phyloP scores from a whole-genome alignment of 2,329 filamentous ascomycete species.

The Westerdykella aurantiaca region DNA sequence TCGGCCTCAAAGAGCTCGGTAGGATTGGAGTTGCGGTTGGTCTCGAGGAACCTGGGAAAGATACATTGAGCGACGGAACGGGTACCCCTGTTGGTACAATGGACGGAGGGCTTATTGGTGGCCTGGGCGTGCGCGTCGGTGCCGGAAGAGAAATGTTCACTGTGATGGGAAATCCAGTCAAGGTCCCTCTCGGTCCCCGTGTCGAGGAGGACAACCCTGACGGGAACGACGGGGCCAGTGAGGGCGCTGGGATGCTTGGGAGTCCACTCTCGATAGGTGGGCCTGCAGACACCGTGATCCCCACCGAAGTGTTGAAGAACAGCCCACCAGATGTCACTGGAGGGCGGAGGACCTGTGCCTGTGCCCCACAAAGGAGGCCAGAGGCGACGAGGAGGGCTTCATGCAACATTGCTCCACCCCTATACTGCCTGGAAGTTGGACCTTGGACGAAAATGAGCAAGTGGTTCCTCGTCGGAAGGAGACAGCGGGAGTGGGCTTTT shows the following conservation, averaged over 20 bases:
- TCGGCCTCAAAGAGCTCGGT: background rate
- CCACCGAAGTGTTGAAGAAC: background rate
- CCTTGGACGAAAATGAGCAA: background rate
- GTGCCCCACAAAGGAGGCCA: slow-evolving; percentile 2
- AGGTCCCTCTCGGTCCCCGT: too few relatives aligned
- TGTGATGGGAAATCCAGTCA: background rate
- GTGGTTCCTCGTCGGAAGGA: background rate
- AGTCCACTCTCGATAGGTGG: background rate
- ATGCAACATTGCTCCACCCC: slow-evolving; percentile 2
- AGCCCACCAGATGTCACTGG: background rate
- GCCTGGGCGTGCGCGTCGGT: background rate
- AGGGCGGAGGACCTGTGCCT: background rate
- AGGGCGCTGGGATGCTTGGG: background rate
- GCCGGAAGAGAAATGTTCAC: background rate
- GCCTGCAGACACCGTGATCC: background rate
- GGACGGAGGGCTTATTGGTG: too few relatives aligned
- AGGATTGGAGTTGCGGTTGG: too few relatives aligned
- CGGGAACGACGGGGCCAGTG: background rate
- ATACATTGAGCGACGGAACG: background rate
- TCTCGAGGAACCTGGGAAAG: background rate
- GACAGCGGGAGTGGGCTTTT: background rate
- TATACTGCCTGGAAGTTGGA: background rate
- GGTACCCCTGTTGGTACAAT: background rate
- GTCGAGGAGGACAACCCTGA: background rate
- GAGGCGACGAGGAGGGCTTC: slow-evolving; percentile 1